phyloP scores from a whole-genome alignment of 345 rosid species.

The Lepidium africanum region DNA sequence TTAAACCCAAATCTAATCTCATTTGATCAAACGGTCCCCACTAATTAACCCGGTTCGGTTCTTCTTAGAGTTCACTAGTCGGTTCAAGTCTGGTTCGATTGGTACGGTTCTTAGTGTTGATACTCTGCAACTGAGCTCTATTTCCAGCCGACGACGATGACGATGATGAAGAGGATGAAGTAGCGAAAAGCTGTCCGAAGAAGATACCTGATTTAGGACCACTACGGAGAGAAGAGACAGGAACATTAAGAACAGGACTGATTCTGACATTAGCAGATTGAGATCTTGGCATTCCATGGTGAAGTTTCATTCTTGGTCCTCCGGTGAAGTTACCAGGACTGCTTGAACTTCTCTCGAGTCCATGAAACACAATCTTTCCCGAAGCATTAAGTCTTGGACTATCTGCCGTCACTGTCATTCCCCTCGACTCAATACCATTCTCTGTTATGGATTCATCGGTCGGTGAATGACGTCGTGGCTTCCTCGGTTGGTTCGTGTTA shows the following conservation, averaged over 20 bases:
- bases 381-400: constrained; percentile 93
- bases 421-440: constrained; percentile 32
- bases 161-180: constrained; percentile 14
- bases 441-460: constrained; percentile 32
- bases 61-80: neutral
- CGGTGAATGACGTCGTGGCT: constrained; percentile 43
- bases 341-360: constrained; percentile 90
- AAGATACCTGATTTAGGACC: constrained; percentile 49
- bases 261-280: constrained; percentile 74
- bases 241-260: constrained; percentile 67
- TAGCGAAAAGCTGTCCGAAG: constrained; percentile 50
- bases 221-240: constrained; percentile 54
- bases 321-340: constrained; percentile 96
- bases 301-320: constrained; percentile 58
- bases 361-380: constrained; percentile 87
- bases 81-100: constrained; percentile 32
- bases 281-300: constrained; percentile 86
- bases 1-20: neutral
- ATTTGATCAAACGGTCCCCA: neutral
- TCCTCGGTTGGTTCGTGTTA: constrained; percentile 43
- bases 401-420: constrained; percentile 72
- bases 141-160: neutral
- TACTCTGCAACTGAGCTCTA: constrained; percentile 28
- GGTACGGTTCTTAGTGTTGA: constrained; percentile 18
- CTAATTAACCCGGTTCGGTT: neutral